These are phyloP conservation scores for Punctularia strigosozonata DNA, from an alignment of 768 basidiomycete species.

Conservation along the genomic window DNA sequence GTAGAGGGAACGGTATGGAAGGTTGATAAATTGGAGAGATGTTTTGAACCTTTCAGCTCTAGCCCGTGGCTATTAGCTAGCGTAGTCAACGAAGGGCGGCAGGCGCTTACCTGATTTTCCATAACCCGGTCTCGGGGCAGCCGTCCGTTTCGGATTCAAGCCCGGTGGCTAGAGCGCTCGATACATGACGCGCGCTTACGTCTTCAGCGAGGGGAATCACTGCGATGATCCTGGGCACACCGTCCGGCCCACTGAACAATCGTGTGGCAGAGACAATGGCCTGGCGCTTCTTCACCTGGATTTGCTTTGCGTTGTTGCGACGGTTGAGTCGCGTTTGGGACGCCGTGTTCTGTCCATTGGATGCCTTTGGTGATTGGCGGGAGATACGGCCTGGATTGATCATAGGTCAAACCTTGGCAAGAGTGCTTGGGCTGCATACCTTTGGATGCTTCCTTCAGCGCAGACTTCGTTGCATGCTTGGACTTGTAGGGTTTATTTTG, in stretches of 20 bases:
- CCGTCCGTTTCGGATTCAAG: constrained; percentile 44
- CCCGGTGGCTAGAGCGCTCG: constrained; percentile 45
- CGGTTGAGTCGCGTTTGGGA: constrained; percentile 71
- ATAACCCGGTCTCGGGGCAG: constrained; percentile 41
- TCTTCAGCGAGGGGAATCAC: constrained; percentile 76
- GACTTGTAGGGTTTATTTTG: constrained; percentile 91
- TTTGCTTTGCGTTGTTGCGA: constrained; percentile 77
- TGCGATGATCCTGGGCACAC: constrained; percentile 76
- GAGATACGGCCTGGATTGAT: constrained; percentile 39
- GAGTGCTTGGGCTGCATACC: constrained; percentile 27
- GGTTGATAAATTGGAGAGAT: constrained; percentile 74
- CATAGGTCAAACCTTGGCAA: background rate
- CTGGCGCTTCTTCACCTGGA: constrained; percentile 59
- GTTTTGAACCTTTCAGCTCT: constrained; percentile 89
- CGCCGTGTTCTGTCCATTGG: constrained; percentile 31
- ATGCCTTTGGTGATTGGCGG: constrained; percentile 43
- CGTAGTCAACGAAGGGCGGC: background rate
- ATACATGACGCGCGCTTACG: constrained; percentile 38
- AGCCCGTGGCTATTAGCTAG: background rate
- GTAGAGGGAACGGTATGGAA: constrained; percentile 64
- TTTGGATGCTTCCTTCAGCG: constrained; percentile 77
- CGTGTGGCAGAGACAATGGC: constrained; percentile 58
- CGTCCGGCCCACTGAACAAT: constrained; percentile 70
- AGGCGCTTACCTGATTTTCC: constrained; percentile 51
- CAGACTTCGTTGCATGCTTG: constrained; percentile 77